These are phyloP conservation scores for Aspergillus tamarii DNA, from an alignment of 2,329 filamentous ascomycete genomes.

Conservation along the genomic window DNA sequence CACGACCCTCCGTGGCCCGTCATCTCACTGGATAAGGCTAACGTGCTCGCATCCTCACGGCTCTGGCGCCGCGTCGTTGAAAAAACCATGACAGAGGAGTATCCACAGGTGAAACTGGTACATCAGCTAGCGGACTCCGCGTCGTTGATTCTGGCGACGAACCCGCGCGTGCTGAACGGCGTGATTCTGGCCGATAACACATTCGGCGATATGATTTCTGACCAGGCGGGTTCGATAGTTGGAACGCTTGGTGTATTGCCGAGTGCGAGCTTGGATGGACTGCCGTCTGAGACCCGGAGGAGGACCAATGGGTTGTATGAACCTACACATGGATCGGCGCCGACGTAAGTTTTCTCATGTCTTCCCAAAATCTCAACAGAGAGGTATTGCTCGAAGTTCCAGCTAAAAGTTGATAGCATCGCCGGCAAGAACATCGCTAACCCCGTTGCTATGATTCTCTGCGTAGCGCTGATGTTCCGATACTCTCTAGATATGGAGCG, in stretches of 20 bases:
- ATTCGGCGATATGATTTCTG: conserved; percentile 90
- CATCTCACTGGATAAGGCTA: conserved; percentile 88
- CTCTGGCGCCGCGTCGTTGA: conserved; percentile 83
- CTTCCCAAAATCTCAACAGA: background rate
- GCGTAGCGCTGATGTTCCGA: conserved; percentile 88
- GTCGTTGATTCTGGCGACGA: conserved; percentile 91
- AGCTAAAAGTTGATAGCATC: conserved; percentile 61
- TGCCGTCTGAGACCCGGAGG: conserved; percentile 68
- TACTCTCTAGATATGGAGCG: conserved; percentile 80
- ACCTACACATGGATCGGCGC: conserved; percentile 74
- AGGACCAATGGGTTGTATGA: conserved; percentile 89
- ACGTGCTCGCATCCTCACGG: conserved; percentile 83
- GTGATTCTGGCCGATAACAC: conserved; percentile 87
- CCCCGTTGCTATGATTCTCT: conserved; percentile 85
- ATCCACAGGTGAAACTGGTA: conserved; percentile 75
- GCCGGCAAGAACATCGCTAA: conserved; percentile 85
- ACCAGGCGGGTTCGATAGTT: conserved; percentile 88
- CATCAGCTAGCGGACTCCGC: conserved; percentile 91
- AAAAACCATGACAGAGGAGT: conserved; percentile 80
- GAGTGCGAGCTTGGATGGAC: conserved; percentile 78
- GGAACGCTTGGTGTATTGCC: conserved; percentile 83
- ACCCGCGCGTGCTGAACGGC: conserved; percentile 79
- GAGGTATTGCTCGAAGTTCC: background rate
- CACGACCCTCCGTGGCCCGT: conserved; percentile 73
- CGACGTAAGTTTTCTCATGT: conserved; percentile 31